Evolutionary conservation across 305 asterid genomes (phyloP), one percentile per base, ranked within the genome.

Genomic region (Fraxinus baroniana): DNA sequence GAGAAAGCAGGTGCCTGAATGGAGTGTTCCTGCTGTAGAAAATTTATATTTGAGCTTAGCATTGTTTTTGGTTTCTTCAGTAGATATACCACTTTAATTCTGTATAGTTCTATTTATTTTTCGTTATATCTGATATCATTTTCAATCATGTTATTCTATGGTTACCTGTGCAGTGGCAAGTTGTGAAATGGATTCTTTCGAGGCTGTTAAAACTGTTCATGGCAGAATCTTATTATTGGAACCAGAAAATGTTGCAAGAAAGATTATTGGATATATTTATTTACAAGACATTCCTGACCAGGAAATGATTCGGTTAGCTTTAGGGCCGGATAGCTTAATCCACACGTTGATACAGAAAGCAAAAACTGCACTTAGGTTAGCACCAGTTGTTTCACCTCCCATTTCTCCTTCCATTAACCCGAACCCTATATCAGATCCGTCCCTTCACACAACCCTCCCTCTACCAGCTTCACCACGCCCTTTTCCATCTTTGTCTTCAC

Each of bases 291-390:
- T 86, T 39, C 89, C 97, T 70, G 94, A 89, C 55, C 90, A 92
- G 24, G 97, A 95, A 80, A 91, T 95, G 93, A 93, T 95, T 52
- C 82, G 98, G 37, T 83, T 93, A 78, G 98, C 98, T 10, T 85
- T 93, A 76, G 98, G 95, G 37, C 98, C 98, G 2, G 97, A 92
- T 39, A 76, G 78, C 84, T 86, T 89, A 72, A 87, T 93, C 85
- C 92, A 87, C 62, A 78, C 82, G 52, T 74, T 92, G 86, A 87
- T 92, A 70, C 92, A 86, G 52, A 84, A 84, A 35, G 94, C 92
- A 0, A 92, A 93, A 81, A 62, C 44, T 7, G 85, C 87, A 0
- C 87, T 86, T 1, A 74, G 83, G 18, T 72, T 88, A 12, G 87
- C 87, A 7, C 84, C 86, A 9, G 71, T 62, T 57, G 80, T 88